A percentile compares a stretch with the other conserved stretches of the same genome.
Evolutionary conservation across 495 filamentous ascomycete species (phyloP).

Genomic region (Penicillium flavigenum): DNA sequence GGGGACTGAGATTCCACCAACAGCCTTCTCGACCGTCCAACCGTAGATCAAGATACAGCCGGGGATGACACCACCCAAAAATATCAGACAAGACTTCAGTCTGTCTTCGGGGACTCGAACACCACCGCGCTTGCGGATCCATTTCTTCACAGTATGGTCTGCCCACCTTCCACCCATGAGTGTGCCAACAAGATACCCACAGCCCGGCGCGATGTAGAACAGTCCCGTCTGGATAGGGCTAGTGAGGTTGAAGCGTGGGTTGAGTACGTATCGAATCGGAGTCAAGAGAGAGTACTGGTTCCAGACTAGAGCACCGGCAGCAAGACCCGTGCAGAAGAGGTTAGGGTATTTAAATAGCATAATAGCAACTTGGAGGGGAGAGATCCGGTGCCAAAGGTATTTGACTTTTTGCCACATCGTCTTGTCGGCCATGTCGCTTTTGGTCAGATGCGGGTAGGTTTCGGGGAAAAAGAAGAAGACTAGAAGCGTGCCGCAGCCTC

Average conservation of each 20-base stretch:
- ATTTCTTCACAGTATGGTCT: constrained; percentile 62
- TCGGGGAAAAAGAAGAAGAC: constrained; percentile 68
- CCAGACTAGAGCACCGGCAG: constrained; percentile 63
- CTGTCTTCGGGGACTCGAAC: constrained; percentile 68
- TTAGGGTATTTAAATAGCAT: constrained; percentile 64
- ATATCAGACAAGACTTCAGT: constrained; percentile 58
- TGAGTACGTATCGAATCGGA: constrained; percentile 72
- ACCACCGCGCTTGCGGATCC: constrained; percentile 56
- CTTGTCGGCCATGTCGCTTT: constrained; percentile 54
- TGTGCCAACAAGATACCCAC: constrained; percentile 67
- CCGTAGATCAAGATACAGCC: constrained; percentile 69
- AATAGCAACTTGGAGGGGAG: constrained; percentile 58
- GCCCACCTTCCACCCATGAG: constrained; percentile 72
- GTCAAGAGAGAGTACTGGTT: constrained; percentile 73
- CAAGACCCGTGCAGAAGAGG: constrained; percentile 59
- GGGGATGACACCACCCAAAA: constrained; percentile 61
- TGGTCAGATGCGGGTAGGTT: constrained; percentile 61
- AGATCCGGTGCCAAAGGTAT: constrained; percentile 58
- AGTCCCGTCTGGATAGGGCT: constrained; percentile 65
- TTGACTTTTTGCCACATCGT: constrained; percentile 44
- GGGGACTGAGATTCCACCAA: constrained; percentile 65
- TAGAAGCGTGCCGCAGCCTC: constrained; percentile 54
- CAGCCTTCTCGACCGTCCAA: constrained; percentile 65
- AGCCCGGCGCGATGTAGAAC: constrained; percentile 73
- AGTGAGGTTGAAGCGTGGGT: constrained; percentile 67